These are phyloP conservation scores for Bipolaris zeicola DNA, from an alignment of 2,329 filamentous ascomycete genomes.

Conservation along the genomic window DNA sequence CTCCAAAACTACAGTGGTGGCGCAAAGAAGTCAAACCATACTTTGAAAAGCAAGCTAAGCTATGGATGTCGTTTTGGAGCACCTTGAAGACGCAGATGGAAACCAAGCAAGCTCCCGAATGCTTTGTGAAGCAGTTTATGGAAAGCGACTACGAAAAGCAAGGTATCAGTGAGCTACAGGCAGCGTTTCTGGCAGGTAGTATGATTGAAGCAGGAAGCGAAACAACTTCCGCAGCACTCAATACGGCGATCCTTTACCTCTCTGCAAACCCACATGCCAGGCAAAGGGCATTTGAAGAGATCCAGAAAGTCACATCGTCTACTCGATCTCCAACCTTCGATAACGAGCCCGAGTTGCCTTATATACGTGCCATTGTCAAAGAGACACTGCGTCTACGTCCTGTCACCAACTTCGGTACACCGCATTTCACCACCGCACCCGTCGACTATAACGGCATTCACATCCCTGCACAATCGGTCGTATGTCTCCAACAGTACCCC, in stretches of 20 bases:
- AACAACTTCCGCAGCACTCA: constrained; percentile 48
- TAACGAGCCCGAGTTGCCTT: constrained; percentile 53
- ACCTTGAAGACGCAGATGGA: constrained; percentile 40
- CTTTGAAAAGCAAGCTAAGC: constrained; percentile 40
- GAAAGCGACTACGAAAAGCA: constrained; percentile 47
- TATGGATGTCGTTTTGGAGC: constrained; percentile 42
- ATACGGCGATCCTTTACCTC: constrained; percentile 41
- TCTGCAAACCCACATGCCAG: constrained; percentile 29
- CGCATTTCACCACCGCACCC: constrained; percentile 45
- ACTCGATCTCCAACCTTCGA: constrained; percentile 43
- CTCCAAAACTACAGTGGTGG: constrained; percentile 40
- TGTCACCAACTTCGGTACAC: constrained; percentile 43
- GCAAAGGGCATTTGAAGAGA: constrained; percentile 31
- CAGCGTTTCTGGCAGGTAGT: constrained; percentile 44
- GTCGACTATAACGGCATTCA: constrained; percentile 50
- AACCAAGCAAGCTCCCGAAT: constrained; percentile 41
- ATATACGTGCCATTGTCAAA: constrained; percentile 45
- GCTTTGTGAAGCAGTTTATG: constrained; percentile 45
- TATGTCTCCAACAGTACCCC: constrained; percentile 37
- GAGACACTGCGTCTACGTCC: constrained; percentile 54
- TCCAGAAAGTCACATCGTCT: constrained; percentile 22
- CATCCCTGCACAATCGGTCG: constrained; percentile 51
- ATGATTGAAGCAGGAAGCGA: constrained; percentile 51
- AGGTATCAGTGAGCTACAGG: constrained; percentile 44
- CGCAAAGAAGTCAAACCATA: constrained; percentile 32